These are phyloP conservation scores for Verbascum thapsus DNA, from an alignment of 257 asterid genomes.

Conservation along the genomic window DNA sequence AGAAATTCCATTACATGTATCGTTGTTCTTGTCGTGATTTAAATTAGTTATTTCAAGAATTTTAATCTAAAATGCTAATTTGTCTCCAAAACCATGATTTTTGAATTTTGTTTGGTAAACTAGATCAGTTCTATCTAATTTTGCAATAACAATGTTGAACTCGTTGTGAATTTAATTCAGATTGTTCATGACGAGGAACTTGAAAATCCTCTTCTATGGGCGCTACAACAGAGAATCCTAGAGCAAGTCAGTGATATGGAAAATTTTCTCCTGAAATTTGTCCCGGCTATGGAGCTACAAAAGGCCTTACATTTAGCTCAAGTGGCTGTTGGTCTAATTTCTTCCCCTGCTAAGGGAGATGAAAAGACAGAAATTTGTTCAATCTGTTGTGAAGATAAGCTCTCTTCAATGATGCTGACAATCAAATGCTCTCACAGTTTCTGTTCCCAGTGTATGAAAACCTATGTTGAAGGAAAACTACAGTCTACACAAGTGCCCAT, in stretches of 20 bases:
- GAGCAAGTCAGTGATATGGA: slow-evolving; percentile 65
- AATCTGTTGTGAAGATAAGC: slow-evolving; percentile 84
- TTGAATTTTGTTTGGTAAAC: background rate
- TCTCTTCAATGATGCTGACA: slow-evolving; percentile 60
- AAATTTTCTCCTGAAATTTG: slow-evolving; percentile 56
- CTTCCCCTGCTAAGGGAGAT: slow-evolving; percentile 44
- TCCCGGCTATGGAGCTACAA: slow-evolving; percentile 39
- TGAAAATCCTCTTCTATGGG: slow-evolving; percentile 72
- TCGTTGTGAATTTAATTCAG: slow-evolving; percentile 42
- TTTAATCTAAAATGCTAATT: too few species aligned
- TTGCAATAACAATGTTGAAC: slow-evolving; percentile 2
- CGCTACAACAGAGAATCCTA: slow-evolving; percentile 63
- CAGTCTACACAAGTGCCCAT: slow-evolving; percentile 60
- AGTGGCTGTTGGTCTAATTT: slow-evolving; percentile 83
- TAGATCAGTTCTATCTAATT: background rate
- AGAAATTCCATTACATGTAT: slow-evolving; percentile 21
- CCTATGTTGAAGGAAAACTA: slow-evolving; percentile 75
- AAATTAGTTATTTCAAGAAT: background rate
- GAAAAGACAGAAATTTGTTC: slow-evolving; percentile 60
- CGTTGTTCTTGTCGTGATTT: slow-evolving; percentile 15
- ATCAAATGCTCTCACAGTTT: slow-evolving; percentile 85
- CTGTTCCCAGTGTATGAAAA: slow-evolving; percentile 89
- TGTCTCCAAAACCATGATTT: slow-evolving; percentile 1
- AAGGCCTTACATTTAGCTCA: slow-evolving; percentile 69
- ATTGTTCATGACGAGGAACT: slow-evolving; percentile 51